These are phyloP conservation scores for Debaryomyces hansenii DNA, from an alignment of 805 yeast genomes.

Conservation along the genomic window DNA sequence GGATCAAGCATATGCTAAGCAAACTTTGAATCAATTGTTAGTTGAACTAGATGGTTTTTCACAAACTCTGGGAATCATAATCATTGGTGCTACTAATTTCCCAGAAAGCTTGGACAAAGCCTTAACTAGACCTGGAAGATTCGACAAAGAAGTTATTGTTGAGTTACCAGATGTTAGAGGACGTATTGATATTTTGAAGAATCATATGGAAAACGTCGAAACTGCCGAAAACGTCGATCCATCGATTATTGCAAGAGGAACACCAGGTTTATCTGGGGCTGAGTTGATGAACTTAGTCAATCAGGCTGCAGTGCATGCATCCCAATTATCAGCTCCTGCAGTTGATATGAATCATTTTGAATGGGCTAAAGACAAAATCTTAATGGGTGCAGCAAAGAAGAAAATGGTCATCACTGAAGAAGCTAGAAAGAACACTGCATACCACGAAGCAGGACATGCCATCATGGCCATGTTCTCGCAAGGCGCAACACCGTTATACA, in stretches of 20 bases:
- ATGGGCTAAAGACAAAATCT: constrained; percentile 98
- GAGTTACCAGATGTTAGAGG: constrained; percentile 98
- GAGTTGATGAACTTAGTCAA: constrained; percentile 93
- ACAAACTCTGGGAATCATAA: constrained; percentile 88
- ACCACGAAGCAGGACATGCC: constrained; percentile 99
- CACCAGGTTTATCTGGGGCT: constrained; percentile 98
- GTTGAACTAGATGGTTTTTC: constrained; percentile 96
- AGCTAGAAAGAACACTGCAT: constrained; percentile 89
- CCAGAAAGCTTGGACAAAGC: constrained; percentile 97
- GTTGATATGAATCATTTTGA: constrained; percentile 92
- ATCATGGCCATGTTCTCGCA: constrained; percentile 93
- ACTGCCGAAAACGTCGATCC: constrained; percentile 84
- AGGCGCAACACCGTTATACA: constrained; percentile 93
- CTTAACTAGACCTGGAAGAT: constrained; percentile 96
- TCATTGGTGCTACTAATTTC: constrained; percentile 97
- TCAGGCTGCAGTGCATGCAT: constrained; percentile 97
- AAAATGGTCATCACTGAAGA: constrained; percentile 98
- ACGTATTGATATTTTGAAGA: constrained; percentile 85
- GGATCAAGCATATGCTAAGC: constrained; percentile 98
- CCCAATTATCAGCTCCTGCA: constrained; percentile 85
- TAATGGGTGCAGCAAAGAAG: constrained; percentile 97
- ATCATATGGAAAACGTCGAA: constrained; percentile 90
- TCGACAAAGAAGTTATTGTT: constrained; percentile 92
- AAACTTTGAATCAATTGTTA: constrained; percentile 90
- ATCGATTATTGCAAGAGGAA: constrained; percentile 88